Conservation (phyloP, 352 stramenopile species). For the Globisporangium heterothallicum region DNA sequence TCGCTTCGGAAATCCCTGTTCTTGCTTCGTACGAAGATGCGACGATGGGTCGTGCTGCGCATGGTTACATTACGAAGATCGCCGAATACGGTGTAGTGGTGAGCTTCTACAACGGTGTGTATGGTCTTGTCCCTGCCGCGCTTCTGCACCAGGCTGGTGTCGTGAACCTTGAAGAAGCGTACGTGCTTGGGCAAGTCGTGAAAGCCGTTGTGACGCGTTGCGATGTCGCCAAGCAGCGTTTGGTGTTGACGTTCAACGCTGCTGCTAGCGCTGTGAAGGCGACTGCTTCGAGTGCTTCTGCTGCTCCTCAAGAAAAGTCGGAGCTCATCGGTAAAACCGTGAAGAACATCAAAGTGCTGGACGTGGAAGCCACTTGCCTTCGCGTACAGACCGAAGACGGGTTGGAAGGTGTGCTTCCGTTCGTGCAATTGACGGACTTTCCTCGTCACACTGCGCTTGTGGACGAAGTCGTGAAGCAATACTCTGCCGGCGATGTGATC, state of each 20-base stretch:
- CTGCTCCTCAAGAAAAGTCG: slow-evolving; percentile 17
- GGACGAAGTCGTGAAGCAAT: slow-evolving; percentile 59
- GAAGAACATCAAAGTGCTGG: slow-evolving; percentile 58
- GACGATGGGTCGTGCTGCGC: slow-evolving; percentile 59
- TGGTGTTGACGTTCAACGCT: slow-evolving; percentile 85
- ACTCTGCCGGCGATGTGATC: slow-evolving; percentile 46
- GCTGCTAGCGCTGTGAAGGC: slow-evolving; percentile 16
- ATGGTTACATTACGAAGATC: slow-evolving; percentile 94
- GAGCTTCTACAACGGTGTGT: slow-evolving; percentile 95
- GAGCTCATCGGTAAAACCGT: slow-evolving; percentile 52
- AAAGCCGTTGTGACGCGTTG: slow-evolving; percentile 74
- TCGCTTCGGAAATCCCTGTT: slow-evolving; percentile 70
- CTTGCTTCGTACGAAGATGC: slow-evolving; percentile 76
- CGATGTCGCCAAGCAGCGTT: slow-evolving; percentile 69
- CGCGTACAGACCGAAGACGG: slow-evolving; percentile 74
- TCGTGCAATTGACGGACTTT: slow-evolving; percentile 84
- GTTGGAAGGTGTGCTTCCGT: slow-evolving; percentile 66
- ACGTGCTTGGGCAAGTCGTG: slow-evolving; percentile 84
- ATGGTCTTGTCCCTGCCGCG: slow-evolving; percentile 87
- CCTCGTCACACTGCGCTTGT: slow-evolving; percentile 70
- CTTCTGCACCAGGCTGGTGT: slow-evolving; percentile 84
- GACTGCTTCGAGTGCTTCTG: background rate
- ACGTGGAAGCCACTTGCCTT: slow-evolving; percentile 59
- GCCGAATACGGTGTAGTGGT: slow-evolving; percentile 91
- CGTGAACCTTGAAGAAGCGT: slow-evolving; percentile 77